phyloP scores from a whole-genome alignment of 2,329 filamentous ascomycete genomes.

The Aspergillus sclerotialis region DNA sequence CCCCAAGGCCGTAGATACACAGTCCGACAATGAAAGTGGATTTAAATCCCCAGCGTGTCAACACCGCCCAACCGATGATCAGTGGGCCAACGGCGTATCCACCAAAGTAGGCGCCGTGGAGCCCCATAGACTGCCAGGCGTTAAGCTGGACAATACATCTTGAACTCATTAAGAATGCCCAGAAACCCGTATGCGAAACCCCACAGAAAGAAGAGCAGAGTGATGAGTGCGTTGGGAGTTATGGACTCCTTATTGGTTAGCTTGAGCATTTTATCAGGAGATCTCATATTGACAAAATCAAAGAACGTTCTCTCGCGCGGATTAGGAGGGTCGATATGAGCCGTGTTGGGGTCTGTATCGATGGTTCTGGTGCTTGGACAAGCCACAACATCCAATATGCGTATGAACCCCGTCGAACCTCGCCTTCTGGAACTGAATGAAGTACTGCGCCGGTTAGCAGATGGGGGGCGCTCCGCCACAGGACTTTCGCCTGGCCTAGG shows the following conservation, averaged over 20 bases:
- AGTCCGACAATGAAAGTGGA: conserved; percentile 55
- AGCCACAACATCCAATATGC: too few relatives aligned
- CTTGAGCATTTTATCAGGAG: conserved; percentile 52
- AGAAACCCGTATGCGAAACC: conserved; percentile 84
- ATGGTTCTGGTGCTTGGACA: too few relatives aligned
- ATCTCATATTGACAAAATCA: conserved; percentile 55
- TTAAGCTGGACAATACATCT: conserved; percentile 37
- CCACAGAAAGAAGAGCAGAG: conserved; percentile 80
- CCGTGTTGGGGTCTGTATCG: conserved; percentile 32
- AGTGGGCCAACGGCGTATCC: conserved; percentile 53
- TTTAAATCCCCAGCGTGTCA: conserved; percentile 57
- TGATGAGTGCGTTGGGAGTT: conserved; percentile 57
- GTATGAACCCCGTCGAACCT: too few relatives aligned
- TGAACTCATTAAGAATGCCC: conserved; percentile 69
- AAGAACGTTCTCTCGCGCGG: conserved; percentile 46
- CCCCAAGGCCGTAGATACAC: conserved; percentile 55
- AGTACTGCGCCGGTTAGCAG: too few relatives aligned
- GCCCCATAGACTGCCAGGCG: conserved; percentile 34
- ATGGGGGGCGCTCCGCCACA: too few relatives aligned
- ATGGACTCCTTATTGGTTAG: conserved; percentile 52
- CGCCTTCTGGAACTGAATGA: too few relatives aligned
- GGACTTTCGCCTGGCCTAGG: too few relatives aligned
- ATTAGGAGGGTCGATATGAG: conserved; percentile 26
- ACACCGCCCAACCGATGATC: conserved; percentile 47
- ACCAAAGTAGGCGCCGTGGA: conserved; percentile 54